A percentile compares a stretch with the other conserved stretches of the same genome.
phyloP scores from a whole-genome alignment of 192 early-diverging fungal genomes.

The Coemansia sp. region DNA sequence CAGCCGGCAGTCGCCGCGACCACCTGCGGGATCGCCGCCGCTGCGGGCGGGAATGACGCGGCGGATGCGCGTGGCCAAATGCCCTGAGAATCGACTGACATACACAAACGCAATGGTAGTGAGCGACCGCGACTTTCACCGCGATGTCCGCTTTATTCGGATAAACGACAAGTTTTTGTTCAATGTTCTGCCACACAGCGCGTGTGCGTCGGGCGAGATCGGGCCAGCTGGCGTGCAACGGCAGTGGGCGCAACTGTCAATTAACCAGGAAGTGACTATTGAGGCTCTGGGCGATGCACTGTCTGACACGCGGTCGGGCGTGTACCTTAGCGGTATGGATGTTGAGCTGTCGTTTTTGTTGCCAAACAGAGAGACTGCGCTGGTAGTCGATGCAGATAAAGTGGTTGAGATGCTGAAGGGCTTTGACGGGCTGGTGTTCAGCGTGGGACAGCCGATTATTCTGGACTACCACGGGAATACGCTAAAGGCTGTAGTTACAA shows the following conservation, averaged over 20 bases:
- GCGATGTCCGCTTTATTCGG: constrained; percentile 66
- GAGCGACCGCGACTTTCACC: constrained; percentile 69
- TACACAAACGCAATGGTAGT: constrained; percentile 80
- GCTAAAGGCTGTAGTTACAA: constrained; percentile 49
- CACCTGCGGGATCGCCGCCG: neutral
- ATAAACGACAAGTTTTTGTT: constrained; percentile 82
- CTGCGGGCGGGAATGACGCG: constrained; percentile 29
- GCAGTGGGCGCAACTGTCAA: constrained; percentile 56
- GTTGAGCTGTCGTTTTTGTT: constrained; percentile 63
- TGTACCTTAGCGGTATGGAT: constrained; percentile 54
- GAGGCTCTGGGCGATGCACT: constrained; percentile 52
- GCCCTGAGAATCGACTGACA: constrained; percentile 52
- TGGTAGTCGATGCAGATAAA: constrained; percentile 73
- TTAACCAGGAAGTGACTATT: constrained; percentile 59
- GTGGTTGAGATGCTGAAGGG: constrained; percentile 60
- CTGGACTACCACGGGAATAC: constrained; percentile 83
- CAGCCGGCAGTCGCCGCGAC: constrained; percentile 8
- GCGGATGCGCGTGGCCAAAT: constrained; percentile 49
- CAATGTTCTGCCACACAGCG: constrained; percentile 56
- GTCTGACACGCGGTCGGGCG: constrained; percentile 37
- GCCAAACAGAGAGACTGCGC: constrained; percentile 53
- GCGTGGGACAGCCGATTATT: constrained; percentile 70
- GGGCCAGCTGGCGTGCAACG: constrained; percentile 48
- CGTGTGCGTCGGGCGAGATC: constrained; percentile 24
- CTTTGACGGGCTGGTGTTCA: constrained; percentile 75